These are phyloP conservation scores for Lactarius sanguifluus DNA, from an alignment of 768 basidiomycete species.

Conservation along the genomic window DNA sequence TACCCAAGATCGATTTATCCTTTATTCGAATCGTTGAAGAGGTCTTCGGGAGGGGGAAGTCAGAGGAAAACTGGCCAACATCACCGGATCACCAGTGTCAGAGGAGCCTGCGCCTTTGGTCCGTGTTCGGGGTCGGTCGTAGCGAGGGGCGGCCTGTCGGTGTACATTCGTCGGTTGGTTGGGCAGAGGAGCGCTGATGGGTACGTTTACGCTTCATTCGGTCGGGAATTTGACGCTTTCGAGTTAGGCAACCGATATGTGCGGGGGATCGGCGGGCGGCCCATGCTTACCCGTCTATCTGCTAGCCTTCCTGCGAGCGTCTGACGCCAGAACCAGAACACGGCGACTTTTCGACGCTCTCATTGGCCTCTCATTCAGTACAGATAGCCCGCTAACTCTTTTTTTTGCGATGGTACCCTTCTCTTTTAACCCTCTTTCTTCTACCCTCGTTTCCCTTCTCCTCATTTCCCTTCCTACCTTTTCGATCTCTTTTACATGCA, in stretches of 20 bases:
- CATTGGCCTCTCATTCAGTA: constrained; percentile 8
- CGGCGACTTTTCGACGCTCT: constrained; percentile 14
- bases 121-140: background rate
- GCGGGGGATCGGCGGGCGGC: background rate
- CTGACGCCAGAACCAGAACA: background rate
- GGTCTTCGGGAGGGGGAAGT: background rate
- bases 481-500: constrained; percentile 3
- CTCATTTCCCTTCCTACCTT: background rate
- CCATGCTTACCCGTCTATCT: background rate
- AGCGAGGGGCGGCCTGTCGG: background rate
- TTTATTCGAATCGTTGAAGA: background rate
- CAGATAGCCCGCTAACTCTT: background rate
- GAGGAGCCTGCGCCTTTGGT: background rate
- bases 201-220: background rate
- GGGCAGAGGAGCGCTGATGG: background rate
- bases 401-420: constrained; percentile 2
- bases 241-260: constrained; percentile 1
- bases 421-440: constrained; percentile 10
- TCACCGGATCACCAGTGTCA: background rate
- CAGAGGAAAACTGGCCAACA: background rate
- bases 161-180: background rate
- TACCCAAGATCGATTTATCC: background rate
- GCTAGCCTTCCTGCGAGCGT: background rate
- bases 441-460: background rate
- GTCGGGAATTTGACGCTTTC: background rate